Evolutionary conservation across 2,329 filamentous ascomycete species (phyloP).

Genomic region (Trichoderma hamatum): DNA sequence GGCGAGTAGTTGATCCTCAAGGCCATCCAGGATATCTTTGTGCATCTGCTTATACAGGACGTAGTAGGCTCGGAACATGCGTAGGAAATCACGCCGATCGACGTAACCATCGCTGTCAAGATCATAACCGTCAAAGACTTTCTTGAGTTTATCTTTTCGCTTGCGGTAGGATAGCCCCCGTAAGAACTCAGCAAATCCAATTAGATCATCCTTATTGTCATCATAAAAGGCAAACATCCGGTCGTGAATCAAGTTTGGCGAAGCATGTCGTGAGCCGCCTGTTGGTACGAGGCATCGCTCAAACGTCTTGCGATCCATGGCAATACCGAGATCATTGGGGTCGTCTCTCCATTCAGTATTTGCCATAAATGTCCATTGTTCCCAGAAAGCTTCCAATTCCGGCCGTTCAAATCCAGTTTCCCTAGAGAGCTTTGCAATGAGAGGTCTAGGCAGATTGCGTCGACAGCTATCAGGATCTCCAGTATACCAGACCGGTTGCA

Average conservation of each 20-base stretch:
- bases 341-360: slow-evolving; percentile 83
- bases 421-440: slow-evolving; percentile 69
- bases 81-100: slow-evolving; percentile 81
- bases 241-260: slow-evolving; percentile 90
- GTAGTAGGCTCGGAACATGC: slow-evolving; percentile 92
- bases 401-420: slow-evolving; percentile 81
- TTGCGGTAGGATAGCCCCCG: slow-evolving; percentile 75
- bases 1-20: slow-evolving; percentile 77
- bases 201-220: slow-evolving; percentile 82
- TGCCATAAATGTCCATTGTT: slow-evolving; percentile 94
- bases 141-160: slow-evolving; percentile 67
- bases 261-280: slow-evolving; percentile 74
- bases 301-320: slow-evolving; percentile 91
- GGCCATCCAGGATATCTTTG: slow-evolving; percentile 75
- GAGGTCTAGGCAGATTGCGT: slow-evolving; percentile 64
- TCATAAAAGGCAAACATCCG: slow-evolving; percentile 98
- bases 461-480: slow-evolving; percentile 77
- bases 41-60: slow-evolving; percentile 88
- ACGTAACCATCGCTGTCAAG: slow-evolving; percentile 87
- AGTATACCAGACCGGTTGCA: slow-evolving; percentile 83
- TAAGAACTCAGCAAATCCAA: slow-evolving; percentile 91
- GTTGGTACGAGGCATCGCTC: slow-evolving; percentile 86
- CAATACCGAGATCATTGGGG: slow-evolving; percentile 73
- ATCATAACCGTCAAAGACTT: slow-evolving; percentile 88
- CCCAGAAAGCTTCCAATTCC: slow-evolving; percentile 91